Conservation (phyloP, 805 yeast genomes). For the Lipomyces starkeyi region DNA sequence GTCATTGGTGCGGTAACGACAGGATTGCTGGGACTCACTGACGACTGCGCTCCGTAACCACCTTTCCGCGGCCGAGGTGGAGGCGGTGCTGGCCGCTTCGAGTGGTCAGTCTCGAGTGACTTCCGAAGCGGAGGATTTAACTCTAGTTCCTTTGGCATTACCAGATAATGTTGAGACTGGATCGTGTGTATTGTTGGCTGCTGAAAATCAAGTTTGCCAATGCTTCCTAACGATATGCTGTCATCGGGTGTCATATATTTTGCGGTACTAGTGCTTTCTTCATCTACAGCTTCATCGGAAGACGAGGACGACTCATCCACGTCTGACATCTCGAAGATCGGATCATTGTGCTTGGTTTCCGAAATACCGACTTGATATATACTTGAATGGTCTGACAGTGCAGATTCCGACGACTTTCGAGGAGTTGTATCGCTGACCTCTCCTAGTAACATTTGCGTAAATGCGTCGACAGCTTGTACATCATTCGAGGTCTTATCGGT, state of each 20-base stretch:
- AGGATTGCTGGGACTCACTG: background rate
- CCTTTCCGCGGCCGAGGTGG: slow-evolving; percentile 32
- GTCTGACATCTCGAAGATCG: slow-evolving; percentile 1
- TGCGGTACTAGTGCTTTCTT: background rate
- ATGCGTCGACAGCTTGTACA: slow-evolving; percentile 33
- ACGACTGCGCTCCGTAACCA: slow-evolving; percentile 4
- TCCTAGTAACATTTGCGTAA: slow-evolving; percentile 34
- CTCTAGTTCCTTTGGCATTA: slow-evolving; percentile 17
- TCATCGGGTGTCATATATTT: background rate
- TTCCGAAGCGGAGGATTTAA: slow-evolving; percentile 10
- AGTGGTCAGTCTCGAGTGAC: slow-evolving; percentile 10
- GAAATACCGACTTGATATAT: background rate
- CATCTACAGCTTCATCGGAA: slow-evolving; percentile 16
- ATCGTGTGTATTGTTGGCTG: slow-evolving; percentile 23
- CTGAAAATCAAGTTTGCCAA: background rate
- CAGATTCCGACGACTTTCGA: slow-evolving; percentile 1
- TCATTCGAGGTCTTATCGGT: slow-evolving; percentile 8
- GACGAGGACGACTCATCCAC: background rate
- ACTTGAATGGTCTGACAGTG: background rate
- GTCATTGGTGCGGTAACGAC: slow-evolving; percentile 8
- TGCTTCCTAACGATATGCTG: background rate
- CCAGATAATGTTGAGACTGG: slow-evolving; percentile 26
- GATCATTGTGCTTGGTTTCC: background rate
- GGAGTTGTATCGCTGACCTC: background rate
- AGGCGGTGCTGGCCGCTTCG: slow-evolving; percentile 33